Evolutionary conservation across 2,329 filamentous ascomycete genomes (phyloP), one percentile per base, ranked within the genome.

Genomic region (Ophiostoma piceae): DNA sequence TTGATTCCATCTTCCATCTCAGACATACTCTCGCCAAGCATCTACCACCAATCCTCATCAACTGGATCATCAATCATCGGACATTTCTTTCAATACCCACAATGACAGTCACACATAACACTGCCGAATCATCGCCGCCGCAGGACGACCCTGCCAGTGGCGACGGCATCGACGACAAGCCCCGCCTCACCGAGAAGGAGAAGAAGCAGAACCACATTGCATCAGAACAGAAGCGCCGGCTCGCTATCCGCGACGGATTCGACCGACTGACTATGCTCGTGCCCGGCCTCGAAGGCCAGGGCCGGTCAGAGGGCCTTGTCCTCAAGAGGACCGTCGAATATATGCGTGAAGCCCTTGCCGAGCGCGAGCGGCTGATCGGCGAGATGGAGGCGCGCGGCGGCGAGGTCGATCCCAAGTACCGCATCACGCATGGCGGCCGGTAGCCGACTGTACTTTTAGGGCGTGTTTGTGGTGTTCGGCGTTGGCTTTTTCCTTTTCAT

Each of bases 221-320:
- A 0, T 79, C 78, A 5, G 78, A 79, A 67, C 77, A 79, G 70
- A 79, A 79, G 67, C 75, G 78, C 2, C 76, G 78, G 3, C 74
- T 76, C 66, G 91, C 90, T 16, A 96, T 97, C 74, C 86, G 93
- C 66, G 88, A 92, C 71, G 92, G 91, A 70, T 96, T 96, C 77
- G 92, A 96, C 78, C 86, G 88, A 43, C 84, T 97, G 35, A 91
- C 91, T 19, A 86, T 89, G 68, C 84, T 96, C 41, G 92, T 96
- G 0, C 93, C 93, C 0, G 92, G 91, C 0, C 84, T 96, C 68
- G 86, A 92, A 75, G 93, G 93, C 0, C 90, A 94, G 76, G 93
- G 91, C 0, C 88, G 92, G 65, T 95, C 92, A 73, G 93, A 97
- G 78, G 92, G 91, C 37, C 83, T 92, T 22, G 92, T 97, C n/a